A percentile compares a stretch with the other conserved stretches of the same genome.
These are phyloP conservation scores for Tremella yokohamensis DNA, from an alignment of 768 basidiomycete genomes.

Conservation along the genomic window DNA sequence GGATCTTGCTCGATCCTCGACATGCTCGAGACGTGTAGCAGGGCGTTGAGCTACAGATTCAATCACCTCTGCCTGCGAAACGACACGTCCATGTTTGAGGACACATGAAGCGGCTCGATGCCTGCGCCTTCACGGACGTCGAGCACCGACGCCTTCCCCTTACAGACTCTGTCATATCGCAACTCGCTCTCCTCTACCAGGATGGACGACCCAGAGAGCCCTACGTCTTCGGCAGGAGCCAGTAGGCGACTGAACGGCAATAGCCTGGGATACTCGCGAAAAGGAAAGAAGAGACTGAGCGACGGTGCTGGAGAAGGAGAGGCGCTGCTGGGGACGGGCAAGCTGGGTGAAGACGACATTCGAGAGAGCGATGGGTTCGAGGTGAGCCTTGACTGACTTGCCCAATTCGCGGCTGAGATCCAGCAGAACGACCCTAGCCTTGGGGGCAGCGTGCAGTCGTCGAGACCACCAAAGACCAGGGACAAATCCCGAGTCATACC, in stretches of 20 bases:
- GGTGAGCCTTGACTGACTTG: neutral
- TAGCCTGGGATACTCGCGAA: neutral
- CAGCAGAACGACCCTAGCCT: neutral
- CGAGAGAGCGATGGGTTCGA: neutral
- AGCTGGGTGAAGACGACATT: neutral
- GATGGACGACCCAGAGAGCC: neutral
- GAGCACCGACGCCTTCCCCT: slow-evolving; percentile 23
- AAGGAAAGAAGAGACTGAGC: slow-evolving; percentile 40
- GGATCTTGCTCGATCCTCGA: neutral
- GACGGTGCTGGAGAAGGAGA: slow-evolving; percentile 31
- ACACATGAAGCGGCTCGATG: neutral
- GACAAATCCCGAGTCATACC: slow-evolving; percentile 40
- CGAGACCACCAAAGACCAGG: slow-evolving; percentile 19
- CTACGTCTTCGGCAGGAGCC: neutral
- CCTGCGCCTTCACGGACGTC: neutral
- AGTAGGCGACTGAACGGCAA: neutral
- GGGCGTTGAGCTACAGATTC: neutral
- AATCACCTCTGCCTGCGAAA: neutral
- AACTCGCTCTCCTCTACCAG: slow-evolving; percentile 11
- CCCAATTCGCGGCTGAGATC: neutral
- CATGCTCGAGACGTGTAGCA: too few species aligned
- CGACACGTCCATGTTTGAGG: neutral
- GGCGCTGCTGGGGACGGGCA: slow-evolving; percentile 22
- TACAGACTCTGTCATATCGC: slow-evolving; percentile 30
- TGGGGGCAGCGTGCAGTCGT: neutral